A percentile compares a stretch with the other conserved stretches of the same genome.
Evolutionary conservation across 176 grass and related monocot species (phyloP).

Genomic region (Poa pratensis): DNA sequence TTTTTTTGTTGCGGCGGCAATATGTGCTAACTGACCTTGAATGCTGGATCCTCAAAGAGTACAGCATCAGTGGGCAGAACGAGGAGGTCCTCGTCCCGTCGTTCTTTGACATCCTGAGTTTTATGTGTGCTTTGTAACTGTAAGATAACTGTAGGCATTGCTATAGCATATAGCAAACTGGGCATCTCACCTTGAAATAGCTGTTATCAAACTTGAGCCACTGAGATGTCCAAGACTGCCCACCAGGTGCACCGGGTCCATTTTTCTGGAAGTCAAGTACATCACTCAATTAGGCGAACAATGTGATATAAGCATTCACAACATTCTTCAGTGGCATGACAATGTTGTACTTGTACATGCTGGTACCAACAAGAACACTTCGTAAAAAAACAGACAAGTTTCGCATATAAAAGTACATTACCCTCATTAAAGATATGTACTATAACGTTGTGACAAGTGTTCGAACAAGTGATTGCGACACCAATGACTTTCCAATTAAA

Average conservation of each 20-base stretch:
- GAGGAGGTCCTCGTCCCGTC: constrained; percentile 71
- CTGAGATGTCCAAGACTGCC: constrained; percentile 91
- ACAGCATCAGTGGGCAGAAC: constrained; percentile 90
- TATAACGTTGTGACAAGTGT: too few species aligned
- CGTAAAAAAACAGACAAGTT: constrained; percentile 5
- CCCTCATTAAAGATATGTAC: too few species aligned
- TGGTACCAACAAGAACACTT: constrained; percentile 9
- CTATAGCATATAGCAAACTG: constrained; percentile 18
- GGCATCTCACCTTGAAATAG: constrained; percentile 76
- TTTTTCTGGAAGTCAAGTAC: constrained; percentile 62
- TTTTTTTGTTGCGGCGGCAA: constrained; percentile 1
- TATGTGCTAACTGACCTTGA: constrained; percentile 63
- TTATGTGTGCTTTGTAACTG: constrained; percentile 9
- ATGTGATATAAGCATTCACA: background rate
- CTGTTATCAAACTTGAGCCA: constrained; percentile 98
- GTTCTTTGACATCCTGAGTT: constrained; percentile 73
- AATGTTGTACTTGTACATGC: background rate
- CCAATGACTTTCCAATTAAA: too few species aligned
- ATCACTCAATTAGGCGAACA: constrained; percentile 15
- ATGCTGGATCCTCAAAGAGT: constrained; percentile 88
- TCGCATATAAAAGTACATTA: too few species aligned
- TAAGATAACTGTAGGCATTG: constrained; percentile 10
- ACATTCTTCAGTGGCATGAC: constrained; percentile 15
- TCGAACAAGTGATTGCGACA: too few species aligned
- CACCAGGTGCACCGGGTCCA: constrained; percentile 91